Evolutionary conservation across 2,329 filamentous ascomycete genomes (phyloP).

Genomic region (Gyromitra esculenta): DNA sequence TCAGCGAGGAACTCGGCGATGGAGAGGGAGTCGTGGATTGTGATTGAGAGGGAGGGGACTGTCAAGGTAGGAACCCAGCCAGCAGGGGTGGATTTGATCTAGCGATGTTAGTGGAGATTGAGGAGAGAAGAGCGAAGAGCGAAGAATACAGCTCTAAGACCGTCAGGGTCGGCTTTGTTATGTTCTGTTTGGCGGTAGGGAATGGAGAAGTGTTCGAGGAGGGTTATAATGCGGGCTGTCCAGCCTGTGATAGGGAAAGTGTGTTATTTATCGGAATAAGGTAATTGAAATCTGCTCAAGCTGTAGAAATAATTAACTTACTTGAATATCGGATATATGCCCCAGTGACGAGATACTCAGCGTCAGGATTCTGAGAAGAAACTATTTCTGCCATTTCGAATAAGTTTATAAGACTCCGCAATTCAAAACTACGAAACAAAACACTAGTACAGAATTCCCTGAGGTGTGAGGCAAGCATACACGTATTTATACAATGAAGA

Average conservation of each 20-base stretch:
- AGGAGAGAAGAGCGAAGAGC: too few relatives aligned
- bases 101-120: neutral
- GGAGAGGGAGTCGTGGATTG: conserved; percentile 41
- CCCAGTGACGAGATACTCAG: conserved; percentile 32
- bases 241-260: conserved; percentile 15
- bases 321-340: conserved; percentile 30
- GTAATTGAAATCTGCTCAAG: neutral
- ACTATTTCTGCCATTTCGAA: conserved; percentile 17
- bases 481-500: conserved; percentile 1
- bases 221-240: conserved; percentile 22
- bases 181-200: conserved; percentile 12
- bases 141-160: conserved; percentile 18
- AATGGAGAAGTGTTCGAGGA: conserved; percentile 36
- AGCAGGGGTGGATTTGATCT: conserved; percentile 40
- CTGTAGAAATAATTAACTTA: conserved; percentile 1
- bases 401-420: neutral
- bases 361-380: conserved; percentile 18
- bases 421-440: neutral
- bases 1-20: conserved; percentile 41
- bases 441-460: neutral
- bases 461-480: neutral
- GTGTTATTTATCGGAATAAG: neutral
- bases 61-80: conserved; percentile 31
- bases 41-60: conserved; percentile 17
- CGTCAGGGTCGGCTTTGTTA: conserved; percentile 14